These are phyloP conservation scores for Clavariopsis aquatica DNA, from an alignment of 495 filamentous ascomycete genomes.

Conservation along the genomic window DNA sequence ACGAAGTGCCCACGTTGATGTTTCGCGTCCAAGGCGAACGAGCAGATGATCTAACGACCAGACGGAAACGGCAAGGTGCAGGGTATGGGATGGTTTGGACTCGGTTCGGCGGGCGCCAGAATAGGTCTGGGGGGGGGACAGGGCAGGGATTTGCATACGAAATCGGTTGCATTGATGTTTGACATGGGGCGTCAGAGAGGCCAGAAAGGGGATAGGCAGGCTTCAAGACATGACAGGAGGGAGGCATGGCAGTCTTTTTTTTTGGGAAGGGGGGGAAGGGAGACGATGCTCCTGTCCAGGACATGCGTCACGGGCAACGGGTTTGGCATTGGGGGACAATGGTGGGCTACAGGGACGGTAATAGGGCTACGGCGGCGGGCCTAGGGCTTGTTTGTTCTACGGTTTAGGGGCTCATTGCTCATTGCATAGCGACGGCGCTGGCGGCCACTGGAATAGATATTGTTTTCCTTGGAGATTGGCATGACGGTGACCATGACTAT, in stretches of 20 bases:
- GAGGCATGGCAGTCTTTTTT: neutral
- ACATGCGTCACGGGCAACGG: neutral
- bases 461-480: conserved; percentile 9
- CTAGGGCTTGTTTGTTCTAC: neutral
- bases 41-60: conserved; percentile 18
- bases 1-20: conserved; percentile 8
- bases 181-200: conserved; percentile 19
- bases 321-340: conserved; percentile 1
- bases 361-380: neutral
- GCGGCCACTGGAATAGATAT: neutral
- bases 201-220: conserved; percentile 5
- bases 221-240: neutral
- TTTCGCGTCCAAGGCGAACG: conserved; percentile 14
- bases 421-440: conserved; percentile 40
- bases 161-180: conserved; percentile 30
- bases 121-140: conserved; percentile 14
- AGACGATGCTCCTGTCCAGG: neutral
- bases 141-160: conserved; percentile 21
- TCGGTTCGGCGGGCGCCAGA: conserved; percentile 18
- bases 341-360: neutral
- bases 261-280: too few relatives aligned
- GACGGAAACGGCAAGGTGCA: conserved; percentile 16
- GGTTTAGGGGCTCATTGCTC: neutral
- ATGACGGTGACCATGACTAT: neutral
- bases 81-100: conserved; percentile 14